Conservation (phyloP, 768 basidiomycete species). For the Amanita pallidorosea region DNA sequence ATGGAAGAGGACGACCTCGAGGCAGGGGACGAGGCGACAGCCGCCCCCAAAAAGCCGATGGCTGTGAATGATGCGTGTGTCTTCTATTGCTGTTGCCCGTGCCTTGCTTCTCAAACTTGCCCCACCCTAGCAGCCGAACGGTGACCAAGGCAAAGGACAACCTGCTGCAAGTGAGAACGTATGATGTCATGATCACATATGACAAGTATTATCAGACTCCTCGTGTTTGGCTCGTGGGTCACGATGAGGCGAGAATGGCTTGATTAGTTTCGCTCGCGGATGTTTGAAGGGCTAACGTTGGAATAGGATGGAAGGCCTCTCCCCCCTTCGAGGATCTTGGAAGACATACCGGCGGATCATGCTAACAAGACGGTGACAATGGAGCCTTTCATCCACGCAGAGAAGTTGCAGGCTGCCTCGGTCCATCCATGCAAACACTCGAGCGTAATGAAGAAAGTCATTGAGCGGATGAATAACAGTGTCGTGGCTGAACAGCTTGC, state of each 20-base stretch:
- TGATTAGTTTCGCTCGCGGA: neutral
- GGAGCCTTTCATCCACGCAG: slow-evolving; percentile 93
- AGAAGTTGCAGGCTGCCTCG: slow-evolving; percentile 76
- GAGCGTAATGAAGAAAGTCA: slow-evolving; percentile 99
- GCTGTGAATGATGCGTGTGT: slow-evolving; percentile 34
- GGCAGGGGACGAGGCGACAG: slow-evolving; percentile 81
- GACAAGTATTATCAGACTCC: slow-evolving; percentile 99
- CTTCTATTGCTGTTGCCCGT: neutral
- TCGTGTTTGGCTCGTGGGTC: slow-evolving; percentile 94
- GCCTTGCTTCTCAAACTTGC: neutral
- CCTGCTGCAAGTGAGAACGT: slow-evolving; percentile 90
- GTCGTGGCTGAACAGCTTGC: slow-evolving; percentile 77
- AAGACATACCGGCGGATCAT: slow-evolving; percentile 95
- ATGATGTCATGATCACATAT: slow-evolving; percentile 99
- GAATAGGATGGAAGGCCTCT: slow-evolving; percentile 77
- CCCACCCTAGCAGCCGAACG: slow-evolving; percentile 31
- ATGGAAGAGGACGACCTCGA: slow-evolving; percentile 96
- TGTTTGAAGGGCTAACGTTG: neutral
- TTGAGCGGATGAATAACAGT: slow-evolving; percentile 93
- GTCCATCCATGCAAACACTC: slow-evolving; percentile 99
- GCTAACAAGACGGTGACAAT: slow-evolving; percentile 98
- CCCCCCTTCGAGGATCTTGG: slow-evolving; percentile 85
- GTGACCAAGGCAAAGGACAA: slow-evolving; percentile 66
- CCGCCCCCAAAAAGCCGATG: slow-evolving; percentile 36
- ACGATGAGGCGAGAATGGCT: slow-evolving; percentile 66